Evolutionary conservation across 257 asterid genomes (phyloP).

Genomic region (Coffea canephora): DNA sequence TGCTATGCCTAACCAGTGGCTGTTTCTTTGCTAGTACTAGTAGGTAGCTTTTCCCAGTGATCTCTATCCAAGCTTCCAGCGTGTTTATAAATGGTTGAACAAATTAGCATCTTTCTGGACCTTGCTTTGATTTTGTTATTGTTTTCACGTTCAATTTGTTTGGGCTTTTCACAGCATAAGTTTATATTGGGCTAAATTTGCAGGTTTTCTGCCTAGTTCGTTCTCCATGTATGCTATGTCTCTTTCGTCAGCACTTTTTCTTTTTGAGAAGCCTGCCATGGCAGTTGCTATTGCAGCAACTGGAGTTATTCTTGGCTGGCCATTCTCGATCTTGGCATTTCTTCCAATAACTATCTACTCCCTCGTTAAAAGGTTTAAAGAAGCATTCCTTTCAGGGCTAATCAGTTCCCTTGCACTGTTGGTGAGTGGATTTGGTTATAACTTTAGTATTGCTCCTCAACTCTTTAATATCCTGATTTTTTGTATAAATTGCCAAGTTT

Average conservation of each 20-base stretch:
- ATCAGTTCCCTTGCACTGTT: constrained; percentile 53
- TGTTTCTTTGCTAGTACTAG: constrained; percentile 98
- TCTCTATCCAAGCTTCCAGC: background rate
- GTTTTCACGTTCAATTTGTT: background rate
- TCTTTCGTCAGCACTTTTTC: constrained; percentile 85
- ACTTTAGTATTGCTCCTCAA: background rate
- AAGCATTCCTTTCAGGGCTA: constrained; percentile 62
- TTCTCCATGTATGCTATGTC: constrained; percentile 97
- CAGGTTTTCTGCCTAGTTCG: constrained; percentile 98
- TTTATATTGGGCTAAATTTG: constrained; percentile 19
- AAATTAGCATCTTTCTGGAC: background rate
- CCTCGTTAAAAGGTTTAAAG: constrained; percentile 57
- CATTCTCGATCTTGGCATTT: constrained; percentile 90
- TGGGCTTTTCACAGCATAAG: background rate
- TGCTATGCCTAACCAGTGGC: constrained; percentile 97
- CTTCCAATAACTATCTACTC: constrained; percentile 85
- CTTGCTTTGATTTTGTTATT: background rate
- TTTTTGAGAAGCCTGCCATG: constrained; percentile 80
- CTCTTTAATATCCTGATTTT: background rate
- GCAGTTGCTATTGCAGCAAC: constrained; percentile 81
- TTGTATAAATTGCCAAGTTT: background rate
- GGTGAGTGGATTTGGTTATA: constrained; percentile 48
- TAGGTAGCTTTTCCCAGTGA: constrained; percentile 24
- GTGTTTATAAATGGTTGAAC: background rate
- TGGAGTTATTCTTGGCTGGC: constrained; percentile 98